Conservation (phyloP, 331 rosid species). For the Rhamnella rubrinervis region DNA sequence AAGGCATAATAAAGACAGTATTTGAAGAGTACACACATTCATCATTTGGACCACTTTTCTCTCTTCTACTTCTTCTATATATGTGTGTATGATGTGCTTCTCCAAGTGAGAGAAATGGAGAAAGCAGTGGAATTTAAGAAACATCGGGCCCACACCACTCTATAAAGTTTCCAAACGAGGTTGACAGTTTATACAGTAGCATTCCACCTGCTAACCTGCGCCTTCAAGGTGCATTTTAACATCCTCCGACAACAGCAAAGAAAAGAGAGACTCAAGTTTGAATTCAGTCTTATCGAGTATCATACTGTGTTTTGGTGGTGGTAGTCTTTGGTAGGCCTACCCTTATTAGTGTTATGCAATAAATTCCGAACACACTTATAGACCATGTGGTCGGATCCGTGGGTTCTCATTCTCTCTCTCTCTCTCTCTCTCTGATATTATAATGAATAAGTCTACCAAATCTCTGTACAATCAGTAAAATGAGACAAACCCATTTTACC, state of each 20-base stretch:
- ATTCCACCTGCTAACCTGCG: conserved; percentile 19
- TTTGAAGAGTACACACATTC: conserved; percentile 28
- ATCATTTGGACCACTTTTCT: conserved; percentile 49
- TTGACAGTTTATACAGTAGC: conserved; percentile 48
- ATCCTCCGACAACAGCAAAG: too few species aligned
- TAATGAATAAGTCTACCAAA: too few species aligned
- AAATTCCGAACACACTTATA: conserved; percentile 22
- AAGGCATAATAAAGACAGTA: conserved; percentile 35
- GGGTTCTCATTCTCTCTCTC: neutral
- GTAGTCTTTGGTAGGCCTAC: conserved; percentile 8
- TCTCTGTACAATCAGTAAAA: too few species aligned
- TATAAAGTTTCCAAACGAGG: conserved; percentile 55
- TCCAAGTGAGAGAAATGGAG: conserved; percentile 22
- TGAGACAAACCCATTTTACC: too few species aligned
- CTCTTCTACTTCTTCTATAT: conserved; percentile 4
- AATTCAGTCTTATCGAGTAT: neutral
- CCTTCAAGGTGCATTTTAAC: neutral
- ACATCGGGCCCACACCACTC: conserved; percentile 62
- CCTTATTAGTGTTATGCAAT: conserved; percentile 9
- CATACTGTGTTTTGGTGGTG: neutral
- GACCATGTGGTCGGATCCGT: conserved; percentile 25
- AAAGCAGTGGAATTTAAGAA: conserved; percentile 60
- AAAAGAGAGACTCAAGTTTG: neutral
- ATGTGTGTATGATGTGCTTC: neutral
- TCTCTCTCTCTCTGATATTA: neutral